A percentile compares a stretch with the other conserved stretches of the same genome.
phyloP scores from a whole-genome alignment of 2,329 filamentous ascomycete genomes.

The Chalaropsis thielavioides region DNA sequence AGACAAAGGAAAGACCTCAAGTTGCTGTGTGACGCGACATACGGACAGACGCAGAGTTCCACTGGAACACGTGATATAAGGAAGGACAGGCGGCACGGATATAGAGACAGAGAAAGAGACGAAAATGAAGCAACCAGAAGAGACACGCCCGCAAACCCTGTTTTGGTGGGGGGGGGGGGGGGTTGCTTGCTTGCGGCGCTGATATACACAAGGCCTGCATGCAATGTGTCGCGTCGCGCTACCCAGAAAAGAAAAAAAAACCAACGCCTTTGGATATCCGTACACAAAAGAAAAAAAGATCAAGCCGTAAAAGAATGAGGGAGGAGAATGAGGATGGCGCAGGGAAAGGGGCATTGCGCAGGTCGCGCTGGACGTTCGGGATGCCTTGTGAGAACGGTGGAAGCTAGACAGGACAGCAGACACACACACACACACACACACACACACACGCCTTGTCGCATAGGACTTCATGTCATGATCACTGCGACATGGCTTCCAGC shows the following conservation, averaged over 20 bases:
- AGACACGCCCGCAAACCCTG: not conserved
- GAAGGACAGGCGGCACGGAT: no score
- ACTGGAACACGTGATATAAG: no score
- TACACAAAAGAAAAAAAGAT: not conserved
- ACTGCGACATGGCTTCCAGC: conserved; percentile 3
- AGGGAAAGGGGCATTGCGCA: not conserved
- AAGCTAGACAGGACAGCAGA: no score
- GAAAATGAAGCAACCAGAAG: conserved; percentile 15
- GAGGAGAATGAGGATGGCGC: not conserved
- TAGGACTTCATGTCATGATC: not conserved
- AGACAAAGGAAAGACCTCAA: no score
- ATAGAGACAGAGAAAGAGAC: conserved; percentile 16
- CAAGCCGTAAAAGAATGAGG: not conserved
- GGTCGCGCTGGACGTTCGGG: no score
- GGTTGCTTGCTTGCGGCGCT: not conserved
- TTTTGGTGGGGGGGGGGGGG: no score
- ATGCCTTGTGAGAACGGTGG: no score
- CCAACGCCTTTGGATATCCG: not conserved
- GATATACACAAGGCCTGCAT: not conserved
- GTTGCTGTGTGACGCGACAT: no score
- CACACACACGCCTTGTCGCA: no score
- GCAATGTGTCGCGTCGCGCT: no score
- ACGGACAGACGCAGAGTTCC: no score
- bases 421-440: no score
- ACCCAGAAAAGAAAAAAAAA: not conserved